Percentiles rank a stretch among this genome's conserved stretches.
phyloP scores from a whole-genome alignment of 148 eudicot genomes.

The Diospyros lotus region DNA sequence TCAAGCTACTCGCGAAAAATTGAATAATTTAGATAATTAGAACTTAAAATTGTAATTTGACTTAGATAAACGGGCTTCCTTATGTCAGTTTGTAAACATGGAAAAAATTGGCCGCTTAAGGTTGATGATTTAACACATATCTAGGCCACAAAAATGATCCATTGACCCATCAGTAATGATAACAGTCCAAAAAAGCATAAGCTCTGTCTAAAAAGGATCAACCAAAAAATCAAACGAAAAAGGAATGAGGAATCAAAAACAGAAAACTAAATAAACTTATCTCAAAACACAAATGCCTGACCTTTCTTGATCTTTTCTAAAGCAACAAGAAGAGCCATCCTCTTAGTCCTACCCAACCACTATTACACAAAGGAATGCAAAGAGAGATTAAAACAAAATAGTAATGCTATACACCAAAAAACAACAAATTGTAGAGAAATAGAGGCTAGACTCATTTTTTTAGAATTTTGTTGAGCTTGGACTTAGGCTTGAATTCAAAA shows the following conservation, averaged over 20 bases:
- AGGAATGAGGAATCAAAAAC: not conserved
- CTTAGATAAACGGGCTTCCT: conserved; percentile 8
- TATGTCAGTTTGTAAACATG: conserved; percentile 36
- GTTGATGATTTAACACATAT: conserved; percentile 59
- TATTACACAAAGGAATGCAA: conserved; percentile 15
- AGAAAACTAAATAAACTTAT: conserved; percentile 1
- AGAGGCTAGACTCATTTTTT: no score
- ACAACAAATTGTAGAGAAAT: not conserved
- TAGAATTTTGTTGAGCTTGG: no score
- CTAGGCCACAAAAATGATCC: conserved; percentile 54
- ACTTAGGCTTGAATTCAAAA: no score
- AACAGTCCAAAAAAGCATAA: conserved; percentile 69
- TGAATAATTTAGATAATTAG: conserved; percentile 21
- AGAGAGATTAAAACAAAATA: no score
- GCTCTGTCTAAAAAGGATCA: conserved; percentile 36
- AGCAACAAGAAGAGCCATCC: conserved; percentile 65
- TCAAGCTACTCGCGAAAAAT: conserved; percentile 10
- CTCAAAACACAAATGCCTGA: conserved; percentile 9
- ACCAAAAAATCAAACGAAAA: not conserved
- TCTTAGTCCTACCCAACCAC: conserved; percentile 67
- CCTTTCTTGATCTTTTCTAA: conserved; percentile 78
- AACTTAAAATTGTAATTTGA: conserved; percentile 8
- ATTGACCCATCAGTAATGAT: conserved; percentile 79
- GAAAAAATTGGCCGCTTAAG: conserved; percentile 40
- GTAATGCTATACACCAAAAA: no score